phyloP scores from a whole-genome alignment of 2,329 filamentous ascomycete genomes.

The Ophiocordyceps polyrhachis-furcata region DNA sequence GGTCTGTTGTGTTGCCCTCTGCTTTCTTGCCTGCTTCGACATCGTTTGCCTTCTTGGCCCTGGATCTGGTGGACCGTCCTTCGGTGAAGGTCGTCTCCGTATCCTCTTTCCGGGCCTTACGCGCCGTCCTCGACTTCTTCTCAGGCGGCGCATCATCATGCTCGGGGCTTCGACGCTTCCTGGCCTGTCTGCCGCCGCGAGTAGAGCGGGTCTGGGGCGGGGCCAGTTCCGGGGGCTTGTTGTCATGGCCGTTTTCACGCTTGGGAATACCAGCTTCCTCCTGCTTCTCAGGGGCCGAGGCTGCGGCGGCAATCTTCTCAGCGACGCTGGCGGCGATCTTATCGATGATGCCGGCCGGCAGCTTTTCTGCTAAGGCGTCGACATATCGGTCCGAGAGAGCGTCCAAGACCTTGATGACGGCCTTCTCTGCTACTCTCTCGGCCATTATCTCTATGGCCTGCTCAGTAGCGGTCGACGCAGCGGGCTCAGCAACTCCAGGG shows the following conservation, averaged over 20 bases:
- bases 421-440: background rate
- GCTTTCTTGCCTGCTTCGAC: constrained; percentile 10
- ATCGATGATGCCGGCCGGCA: background rate
- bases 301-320: background rate
- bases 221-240: background rate
- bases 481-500: background rate
- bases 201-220: background rate
- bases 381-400: background rate
- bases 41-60: background rate
- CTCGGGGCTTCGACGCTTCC: background rate
- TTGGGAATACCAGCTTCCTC: background rate
- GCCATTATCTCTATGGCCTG: background rate
- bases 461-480: background rate
- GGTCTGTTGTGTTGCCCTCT: background rate
- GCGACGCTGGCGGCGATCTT: background rate
- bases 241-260: background rate
- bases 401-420: background rate
- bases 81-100: constrained; percentile 4
- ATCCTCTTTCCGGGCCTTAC: constrained; percentile 18
- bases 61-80: background rate
- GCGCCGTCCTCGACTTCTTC: constrained; percentile 3
- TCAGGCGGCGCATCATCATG: background rate
- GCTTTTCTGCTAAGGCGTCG: background rate
- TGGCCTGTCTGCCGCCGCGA: background rate
- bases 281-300: background rate